Percentiles rank a stretch among this genome's conserved stretches.
These are phyloP conservation scores for Phytophthora multivora DNA, from an alignment of 352 stramenopile species.

Conservation along the genomic window DNA sequence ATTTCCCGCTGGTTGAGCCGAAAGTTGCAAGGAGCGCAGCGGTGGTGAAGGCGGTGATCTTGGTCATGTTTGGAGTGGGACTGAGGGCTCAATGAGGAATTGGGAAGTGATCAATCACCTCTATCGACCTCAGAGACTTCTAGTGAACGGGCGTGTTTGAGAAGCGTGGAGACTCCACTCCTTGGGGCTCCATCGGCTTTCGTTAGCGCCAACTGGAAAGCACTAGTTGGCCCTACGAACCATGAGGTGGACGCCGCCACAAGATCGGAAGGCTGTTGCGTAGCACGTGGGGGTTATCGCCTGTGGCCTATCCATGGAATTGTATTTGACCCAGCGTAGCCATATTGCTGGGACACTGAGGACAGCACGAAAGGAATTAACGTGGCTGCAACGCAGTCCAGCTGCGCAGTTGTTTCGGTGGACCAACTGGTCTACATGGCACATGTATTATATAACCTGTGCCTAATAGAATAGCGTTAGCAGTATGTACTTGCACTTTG, in stretches of 20 bases:
- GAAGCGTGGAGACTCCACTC: neutral
- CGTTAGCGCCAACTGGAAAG: constrained; percentile 8
- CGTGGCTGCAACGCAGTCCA: neutral
- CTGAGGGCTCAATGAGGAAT: constrained; percentile 9
- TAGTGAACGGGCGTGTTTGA: neutral
- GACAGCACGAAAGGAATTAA: neutral
- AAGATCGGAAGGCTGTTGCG: constrained; percentile 12
- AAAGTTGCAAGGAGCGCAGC: constrained; percentile 1
- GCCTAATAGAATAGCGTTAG: too few relatives aligned
- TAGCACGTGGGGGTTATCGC: neutral
- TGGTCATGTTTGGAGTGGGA: constrained; percentile 6
- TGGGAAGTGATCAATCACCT: constrained; percentile 13
- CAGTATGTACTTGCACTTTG: too few relatives aligned
- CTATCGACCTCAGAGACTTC: neutral
- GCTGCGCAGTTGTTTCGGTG: too few relatives aligned
- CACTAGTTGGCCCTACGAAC: neutral
- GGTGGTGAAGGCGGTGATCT: constrained; percentile 1
- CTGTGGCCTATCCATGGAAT: constrained; percentile 1
- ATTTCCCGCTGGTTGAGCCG: neutral
- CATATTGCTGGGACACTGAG: neutral
- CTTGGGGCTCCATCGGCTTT: constrained; percentile 13
- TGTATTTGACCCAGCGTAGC: neutral
- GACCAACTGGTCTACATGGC: too few relatives aligned
- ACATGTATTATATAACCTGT: too few relatives aligned
- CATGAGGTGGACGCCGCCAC: constrained; percentile 11